A percentile compares a stretch with the other conserved stretches of the same genome.
phyloP scores from a whole-genome alignment of 768 basidiomycete genomes.

The Tylopilus felleus region DNA sequence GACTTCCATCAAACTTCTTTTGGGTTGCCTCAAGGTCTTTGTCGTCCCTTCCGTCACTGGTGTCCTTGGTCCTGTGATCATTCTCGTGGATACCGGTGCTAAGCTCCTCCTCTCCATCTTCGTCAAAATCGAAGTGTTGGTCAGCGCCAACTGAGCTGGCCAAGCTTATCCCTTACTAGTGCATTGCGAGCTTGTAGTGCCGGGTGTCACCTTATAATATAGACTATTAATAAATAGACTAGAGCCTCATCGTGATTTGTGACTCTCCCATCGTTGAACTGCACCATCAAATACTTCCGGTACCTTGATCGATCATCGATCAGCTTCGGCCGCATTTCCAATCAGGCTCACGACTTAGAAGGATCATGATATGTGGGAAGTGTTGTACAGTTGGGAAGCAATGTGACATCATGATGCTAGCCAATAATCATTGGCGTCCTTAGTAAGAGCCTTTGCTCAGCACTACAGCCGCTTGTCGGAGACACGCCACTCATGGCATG shows the following conservation, averaged over 20 bases:
- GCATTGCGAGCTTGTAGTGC: constrained; percentile 13
- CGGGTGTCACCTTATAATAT: constrained; percentile 1
- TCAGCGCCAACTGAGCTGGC: not conserved
- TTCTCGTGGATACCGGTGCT: not conserved
- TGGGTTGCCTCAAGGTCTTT: constrained; percentile 13
- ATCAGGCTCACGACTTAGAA: too few species aligned
- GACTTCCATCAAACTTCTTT: not conserved
- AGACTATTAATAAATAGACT: not conserved
- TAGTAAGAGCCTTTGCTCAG: too few species aligned
- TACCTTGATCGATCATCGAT: too few species aligned
- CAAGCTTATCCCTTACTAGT: not conserved
- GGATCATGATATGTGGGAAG: too few species aligned
- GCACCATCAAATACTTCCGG: too few species aligned
- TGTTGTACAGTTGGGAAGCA: too few species aligned
- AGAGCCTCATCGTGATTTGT: not conserved
- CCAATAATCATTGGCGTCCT: too few species aligned
- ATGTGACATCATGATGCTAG: too few species aligned
- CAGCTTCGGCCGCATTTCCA: too few species aligned
- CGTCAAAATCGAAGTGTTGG: not conserved
- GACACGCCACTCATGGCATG: too few species aligned
- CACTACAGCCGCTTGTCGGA: too few species aligned
- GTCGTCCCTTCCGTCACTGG: not conserved
- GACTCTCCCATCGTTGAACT: not conserved
- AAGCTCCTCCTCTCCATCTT: constrained; percentile 5
- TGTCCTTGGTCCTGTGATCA: constrained; percentile 8